A percentile compares a stretch with the other conserved stretches of the same genome.
These are phyloP conservation scores for Baorangia bicolor DNA, from an alignment of 768 basidiomycete genomes.

Conservation along the genomic window DNA sequence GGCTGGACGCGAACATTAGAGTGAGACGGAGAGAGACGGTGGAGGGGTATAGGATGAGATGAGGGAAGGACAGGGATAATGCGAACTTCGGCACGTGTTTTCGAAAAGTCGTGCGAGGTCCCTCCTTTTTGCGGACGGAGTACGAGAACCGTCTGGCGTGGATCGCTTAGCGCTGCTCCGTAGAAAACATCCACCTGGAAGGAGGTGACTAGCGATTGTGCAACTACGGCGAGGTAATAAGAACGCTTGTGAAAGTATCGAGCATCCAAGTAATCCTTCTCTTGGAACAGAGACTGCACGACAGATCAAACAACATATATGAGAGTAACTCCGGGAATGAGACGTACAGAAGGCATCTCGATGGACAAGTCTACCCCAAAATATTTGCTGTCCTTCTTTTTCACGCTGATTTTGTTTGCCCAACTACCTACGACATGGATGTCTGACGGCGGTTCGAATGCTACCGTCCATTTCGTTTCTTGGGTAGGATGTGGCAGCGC, in stretches of 20 bases:
- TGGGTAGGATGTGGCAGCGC: constrained; percentile 67
- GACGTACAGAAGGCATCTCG: constrained; percentile 81
- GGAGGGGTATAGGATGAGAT: constrained; percentile 61
- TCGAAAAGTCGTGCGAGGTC: constrained; percentile 59
- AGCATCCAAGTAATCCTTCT: constrained; percentile 89
- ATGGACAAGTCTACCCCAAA: constrained; percentile 80
- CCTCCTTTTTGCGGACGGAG: constrained; percentile 63
- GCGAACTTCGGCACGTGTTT: constrained; percentile 67
- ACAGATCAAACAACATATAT: not conserved
- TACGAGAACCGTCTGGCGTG: constrained; percentile 64
- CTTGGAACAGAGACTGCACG: constrained; percentile 76
- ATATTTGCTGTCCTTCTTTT: constrained; percentile 58
- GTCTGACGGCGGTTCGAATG: constrained; percentile 74
- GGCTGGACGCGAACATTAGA: constrained; percentile 56
- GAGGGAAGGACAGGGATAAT: constrained; percentile 68
- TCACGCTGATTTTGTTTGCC: constrained; percentile 75
- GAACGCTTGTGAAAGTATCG: constrained; percentile 92
- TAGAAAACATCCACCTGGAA: constrained; percentile 59
- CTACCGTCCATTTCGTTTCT: constrained; percentile 87
- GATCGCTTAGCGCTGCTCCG: constrained; percentile 56
- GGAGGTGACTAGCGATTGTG: constrained; percentile 53
- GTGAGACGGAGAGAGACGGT: constrained; percentile 70
- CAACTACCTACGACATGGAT: constrained; percentile 84
- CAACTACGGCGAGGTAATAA: constrained; percentile 82
- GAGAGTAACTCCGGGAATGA: not conserved